Percentiles rank a stretch among this genome's conserved stretches.
These are phyloP conservation scores for Emergomyces pasteurianus DNA, from an alignment of 2,329 filamentous ascomycete genomes.

Conservation along the genomic window DNA sequence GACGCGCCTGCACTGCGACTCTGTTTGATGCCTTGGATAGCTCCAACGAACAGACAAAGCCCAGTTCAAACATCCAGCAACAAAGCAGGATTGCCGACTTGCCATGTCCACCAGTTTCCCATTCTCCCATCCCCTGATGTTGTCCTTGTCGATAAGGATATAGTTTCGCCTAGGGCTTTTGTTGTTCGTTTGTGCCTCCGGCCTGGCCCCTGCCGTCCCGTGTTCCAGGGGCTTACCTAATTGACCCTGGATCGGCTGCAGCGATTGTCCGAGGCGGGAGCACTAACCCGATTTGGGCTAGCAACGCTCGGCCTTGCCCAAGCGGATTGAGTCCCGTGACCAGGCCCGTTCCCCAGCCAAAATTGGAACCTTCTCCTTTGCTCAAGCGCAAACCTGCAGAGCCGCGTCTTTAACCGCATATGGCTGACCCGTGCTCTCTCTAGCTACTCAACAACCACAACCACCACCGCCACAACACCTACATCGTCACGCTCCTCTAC, in stretches of 20 bases:
- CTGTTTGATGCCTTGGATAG: background rate
- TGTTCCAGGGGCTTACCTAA: slow-evolving; percentile 3
- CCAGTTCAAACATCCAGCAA: background rate
- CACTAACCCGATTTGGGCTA: slow-evolving; percentile 22
- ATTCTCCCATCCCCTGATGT: background rate
- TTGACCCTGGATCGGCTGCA: slow-evolving; percentile 13
- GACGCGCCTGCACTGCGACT: background rate
- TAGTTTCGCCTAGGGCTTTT: background rate
- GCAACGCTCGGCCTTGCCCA: slow-evolving; percentile 13
- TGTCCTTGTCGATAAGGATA: background rate
- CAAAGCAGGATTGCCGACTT: background rate
- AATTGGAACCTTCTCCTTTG: background rate
- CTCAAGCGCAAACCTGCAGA: slow-evolving; percentile 8
- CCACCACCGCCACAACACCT: background rate
- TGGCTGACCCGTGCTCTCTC: slow-evolving; percentile 3
- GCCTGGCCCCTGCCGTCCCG: background rate
- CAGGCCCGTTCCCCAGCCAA: slow-evolving; percentile 10
- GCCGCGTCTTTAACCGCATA: slow-evolving; percentile 5
- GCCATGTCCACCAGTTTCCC: background rate
- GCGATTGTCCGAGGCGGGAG: slow-evolving; percentile 19
- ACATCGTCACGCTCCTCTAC: background rate
- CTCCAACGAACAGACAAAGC: background rate
- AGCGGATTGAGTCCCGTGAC: slow-evolving; percentile 12
- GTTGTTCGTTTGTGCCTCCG: background rate
- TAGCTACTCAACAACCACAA: background rate